phyloP scores from a whole-genome alignment of 75 land plant genomes.

The Selaginella tamariscina region DNA sequence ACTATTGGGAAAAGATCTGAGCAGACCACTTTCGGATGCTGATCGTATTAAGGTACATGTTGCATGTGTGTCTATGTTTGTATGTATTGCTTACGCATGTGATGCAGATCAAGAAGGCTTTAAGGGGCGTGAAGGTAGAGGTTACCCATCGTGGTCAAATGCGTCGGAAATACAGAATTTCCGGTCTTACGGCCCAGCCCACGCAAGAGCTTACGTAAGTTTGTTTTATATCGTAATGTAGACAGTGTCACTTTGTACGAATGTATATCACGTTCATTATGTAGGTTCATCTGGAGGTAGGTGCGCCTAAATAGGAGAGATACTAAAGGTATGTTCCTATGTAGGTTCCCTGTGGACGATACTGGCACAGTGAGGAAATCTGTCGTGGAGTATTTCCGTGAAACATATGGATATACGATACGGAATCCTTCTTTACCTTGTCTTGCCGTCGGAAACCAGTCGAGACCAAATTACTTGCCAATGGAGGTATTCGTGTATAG shows the following conservation, averaged over 20 bases:
- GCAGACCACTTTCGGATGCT: slow-evolving; percentile 55
- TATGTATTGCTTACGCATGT: not conserved
- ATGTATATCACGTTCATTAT: not conserved
- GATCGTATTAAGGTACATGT: slow-evolving; percentile 68
- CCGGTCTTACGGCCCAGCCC: slow-evolving; percentile 71
- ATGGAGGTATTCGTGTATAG: slow-evolving; percentile 49
- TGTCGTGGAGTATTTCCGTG: slow-evolving; percentile 71
- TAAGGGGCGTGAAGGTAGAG: slow-evolving; percentile 85
- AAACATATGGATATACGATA: slow-evolving; percentile 66
- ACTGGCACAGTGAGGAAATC: slow-evolving; percentile 60
- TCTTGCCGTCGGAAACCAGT: slow-evolving; percentile 70
- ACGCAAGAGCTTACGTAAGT: slow-evolving; percentile 71
- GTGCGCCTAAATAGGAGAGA: not conserved
- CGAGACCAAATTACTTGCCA: slow-evolving; percentile 66
- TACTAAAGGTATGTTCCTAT: not conserved
- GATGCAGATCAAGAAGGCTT: slow-evolving; percentile 61
- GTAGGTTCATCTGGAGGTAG: not conserved
- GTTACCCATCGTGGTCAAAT: slow-evolving; percentile 82
- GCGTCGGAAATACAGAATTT: slow-evolving; percentile 74
- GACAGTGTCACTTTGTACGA: not conserved
- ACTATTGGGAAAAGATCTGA: slow-evolving; percentile 49
- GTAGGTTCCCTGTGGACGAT: slow-evolving; percentile 78
- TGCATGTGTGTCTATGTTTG: not conserved
- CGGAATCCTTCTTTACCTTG: slow-evolving; percentile 54
- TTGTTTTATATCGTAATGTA: not conserved